A percentile compares a stretch with the other conserved stretches of the same genome.
These are phyloP conservation scores for Aurantiochytrium sp. DNA, from an alignment of 108 stramenopile genomes.

Conservation along the genomic window DNA sequence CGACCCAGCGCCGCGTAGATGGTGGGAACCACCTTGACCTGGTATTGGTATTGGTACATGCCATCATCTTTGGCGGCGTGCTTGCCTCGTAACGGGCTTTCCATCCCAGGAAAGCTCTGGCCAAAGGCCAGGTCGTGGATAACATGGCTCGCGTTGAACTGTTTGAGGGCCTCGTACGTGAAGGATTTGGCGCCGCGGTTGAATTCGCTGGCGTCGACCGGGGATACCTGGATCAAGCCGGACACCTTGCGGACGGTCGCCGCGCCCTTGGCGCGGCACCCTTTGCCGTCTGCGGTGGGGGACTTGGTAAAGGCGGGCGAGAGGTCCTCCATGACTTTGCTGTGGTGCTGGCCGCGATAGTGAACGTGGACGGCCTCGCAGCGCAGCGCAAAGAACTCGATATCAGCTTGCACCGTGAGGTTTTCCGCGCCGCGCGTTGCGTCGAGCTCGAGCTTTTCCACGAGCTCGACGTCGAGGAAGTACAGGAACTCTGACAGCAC, in stretches of 20 bases:
- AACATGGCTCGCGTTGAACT: background rate
- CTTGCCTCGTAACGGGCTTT: background rate
- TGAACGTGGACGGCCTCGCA: background rate
- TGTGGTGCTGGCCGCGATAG: background rate
- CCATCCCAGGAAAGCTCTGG: background rate
- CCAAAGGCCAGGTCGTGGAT: background rate
- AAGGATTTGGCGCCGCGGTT: background rate
- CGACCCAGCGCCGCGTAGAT: background rate
- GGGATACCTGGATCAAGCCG: background rate
- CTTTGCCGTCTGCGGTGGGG: background rate
- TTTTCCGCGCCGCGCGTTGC: background rate
- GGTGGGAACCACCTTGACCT: conserved; percentile 7
- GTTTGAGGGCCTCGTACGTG: background rate
- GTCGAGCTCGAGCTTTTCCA: conserved; percentile 13
- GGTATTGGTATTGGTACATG: conserved; percentile 25
- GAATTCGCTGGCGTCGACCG: background rate
- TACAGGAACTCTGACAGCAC: background rate
- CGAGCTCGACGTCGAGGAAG: background rate
- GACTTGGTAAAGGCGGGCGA: background rate
- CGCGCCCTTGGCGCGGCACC: background rate
- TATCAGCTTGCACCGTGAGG: background rate
- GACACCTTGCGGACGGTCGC: background rate
- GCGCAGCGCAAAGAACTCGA: background rate
- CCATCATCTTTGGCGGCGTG: background rate
- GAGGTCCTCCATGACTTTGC: background rate